Percentiles rank a stretch among this genome's conserved stretches.
These are phyloP conservation scores for Eutypa lata DNA, from an alignment of 2,329 filamentous ascomycete species.

Conservation along the genomic window DNA sequence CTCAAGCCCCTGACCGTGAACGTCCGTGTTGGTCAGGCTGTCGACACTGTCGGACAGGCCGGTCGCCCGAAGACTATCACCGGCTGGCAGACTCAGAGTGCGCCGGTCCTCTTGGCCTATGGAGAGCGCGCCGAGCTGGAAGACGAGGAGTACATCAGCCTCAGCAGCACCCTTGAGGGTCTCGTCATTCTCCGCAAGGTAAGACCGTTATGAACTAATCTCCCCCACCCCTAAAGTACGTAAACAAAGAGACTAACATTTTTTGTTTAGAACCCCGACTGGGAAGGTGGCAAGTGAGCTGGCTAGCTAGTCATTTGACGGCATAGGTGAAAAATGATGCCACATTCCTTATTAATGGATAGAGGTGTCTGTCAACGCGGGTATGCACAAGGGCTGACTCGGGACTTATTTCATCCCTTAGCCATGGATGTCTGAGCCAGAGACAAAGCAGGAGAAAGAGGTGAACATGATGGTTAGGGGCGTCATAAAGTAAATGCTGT, in stretches of 20 bases:
- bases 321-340: no score
- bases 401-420: not conserved
- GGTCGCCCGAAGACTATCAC: slow-evolving; percentile 98
- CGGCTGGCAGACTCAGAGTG: slow-evolving; percentile 98
- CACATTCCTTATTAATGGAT: no score
- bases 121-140: slow-evolving; percentile 95
- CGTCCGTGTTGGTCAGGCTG: slow-evolving; percentile 94
- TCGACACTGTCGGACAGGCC: slow-evolving; percentile 96
- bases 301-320: no score
- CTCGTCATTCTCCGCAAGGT: slow-evolving; percentile 97
- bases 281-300: slow-evolving; percentile 47
- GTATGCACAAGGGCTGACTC: no score
- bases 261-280: slow-evolving; percentile 49
- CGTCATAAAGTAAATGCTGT: slow-evolving; percentile 12
- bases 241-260: slow-evolving; percentile 7
- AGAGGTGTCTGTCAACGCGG: no score
- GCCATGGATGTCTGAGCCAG: not conserved
- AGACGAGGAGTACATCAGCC: slow-evolving; percentile 92
- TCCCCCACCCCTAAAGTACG: not conserved
- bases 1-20: slow-evolving; percentile 93
- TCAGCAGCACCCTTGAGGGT: slow-evolving; percentile 89
- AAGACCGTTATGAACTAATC: slow-evolving; percentile 32
- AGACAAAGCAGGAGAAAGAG: not conserved
- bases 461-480: not conserved
- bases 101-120: slow-evolving; percentile 90